Conservation (phyloP, 176 grass and related monocot species). For the Chloris gayana region DNA sequence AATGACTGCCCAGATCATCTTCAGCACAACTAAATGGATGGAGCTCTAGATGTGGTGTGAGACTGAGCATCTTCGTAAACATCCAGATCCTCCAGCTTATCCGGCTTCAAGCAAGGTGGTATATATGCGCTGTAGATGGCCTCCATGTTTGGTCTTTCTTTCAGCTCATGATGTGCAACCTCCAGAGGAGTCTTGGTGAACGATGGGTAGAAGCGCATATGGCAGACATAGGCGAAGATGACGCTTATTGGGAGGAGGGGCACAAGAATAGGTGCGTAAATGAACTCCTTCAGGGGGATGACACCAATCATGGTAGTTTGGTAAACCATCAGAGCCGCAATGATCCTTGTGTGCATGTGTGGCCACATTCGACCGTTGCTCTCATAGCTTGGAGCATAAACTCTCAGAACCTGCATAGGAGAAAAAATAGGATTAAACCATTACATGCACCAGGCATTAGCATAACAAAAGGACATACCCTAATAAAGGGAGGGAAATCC, state of each 20-base stretch:
- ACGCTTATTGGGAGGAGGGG: slow-evolving; percentile 60
- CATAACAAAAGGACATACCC: background rate
- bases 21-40: slow-evolving; percentile 45
- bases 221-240: slow-evolving; percentile 60
- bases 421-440: background rate
- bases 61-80: slow-evolving; percentile 71
- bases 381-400: slow-evolving; percentile 75
- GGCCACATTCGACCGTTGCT: slow-evolving; percentile 96
- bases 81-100: slow-evolving; percentile 76
- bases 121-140: slow-evolving; percentile 71
- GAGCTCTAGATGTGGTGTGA: slow-evolving; percentile 50
- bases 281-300: slow-evolving; percentile 45
- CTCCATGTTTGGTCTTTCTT: slow-evolving; percentile 70
- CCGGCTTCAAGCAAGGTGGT: slow-evolving; percentile 64
- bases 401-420: slow-evolving; percentile 63
- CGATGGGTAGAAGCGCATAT: slow-evolving; percentile 67
- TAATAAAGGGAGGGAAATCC: background rate
- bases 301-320: slow-evolving; percentile 85
- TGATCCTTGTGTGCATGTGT: slow-evolving; percentile 79
- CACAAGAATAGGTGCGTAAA: slow-evolving; percentile 25
- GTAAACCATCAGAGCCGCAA: slow-evolving; percentile 69
- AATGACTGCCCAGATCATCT: background rate
- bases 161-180: slow-evolving; percentile 47
- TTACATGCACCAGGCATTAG: background rate
- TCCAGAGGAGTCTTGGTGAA: slow-evolving; percentile 77